These are phyloP conservation scores for Alternaria arborescens DNA, from an alignment of 2,329 filamentous ascomycete species.

Conservation along the genomic window DNA sequence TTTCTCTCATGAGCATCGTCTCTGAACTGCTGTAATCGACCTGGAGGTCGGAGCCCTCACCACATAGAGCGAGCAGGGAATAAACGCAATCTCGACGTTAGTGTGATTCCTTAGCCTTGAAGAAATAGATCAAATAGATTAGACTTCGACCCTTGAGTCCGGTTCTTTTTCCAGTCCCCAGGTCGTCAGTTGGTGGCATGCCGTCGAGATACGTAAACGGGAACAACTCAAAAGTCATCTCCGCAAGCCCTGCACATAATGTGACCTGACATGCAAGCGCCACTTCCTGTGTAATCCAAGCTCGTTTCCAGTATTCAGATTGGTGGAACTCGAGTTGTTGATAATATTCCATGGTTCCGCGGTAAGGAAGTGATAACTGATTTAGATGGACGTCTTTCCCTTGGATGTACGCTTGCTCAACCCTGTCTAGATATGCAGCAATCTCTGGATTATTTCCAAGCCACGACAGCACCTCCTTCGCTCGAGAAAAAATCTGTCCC, in stretches of 20 bases:
- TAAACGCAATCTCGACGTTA: background rate
- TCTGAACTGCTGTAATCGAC: background rate
- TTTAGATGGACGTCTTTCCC: too few relatives aligned
- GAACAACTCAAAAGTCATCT: too few relatives aligned
- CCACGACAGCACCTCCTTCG: background rate
- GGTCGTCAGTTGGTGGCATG: too few relatives aligned
- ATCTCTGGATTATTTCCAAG: background rate
- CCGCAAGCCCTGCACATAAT: background rate
- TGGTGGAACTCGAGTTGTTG: background rate
- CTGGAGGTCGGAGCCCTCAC: background rate
- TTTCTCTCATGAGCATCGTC: too few relatives aligned
- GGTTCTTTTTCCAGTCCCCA: too few relatives aligned
- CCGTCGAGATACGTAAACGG: too few relatives aligned
- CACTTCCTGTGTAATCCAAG: constrained; percentile 13
- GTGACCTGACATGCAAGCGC: background rate
- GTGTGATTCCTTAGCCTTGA: background rate
- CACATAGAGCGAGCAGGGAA: constrained; percentile 1
- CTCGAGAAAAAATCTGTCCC: background rate
- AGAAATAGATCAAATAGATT: background rate
- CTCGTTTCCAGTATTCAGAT: constrained; percentile 9
- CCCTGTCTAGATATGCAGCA: background rate
- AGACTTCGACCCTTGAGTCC: background rate
- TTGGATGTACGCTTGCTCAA: too few relatives aligned
- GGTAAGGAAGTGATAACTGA: too few relatives aligned
- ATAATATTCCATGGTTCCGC: too few relatives aligned